Conservation (phyloP, 1,139 yeast species). For the Spencermartinsiella ligniputridi region DNA sequence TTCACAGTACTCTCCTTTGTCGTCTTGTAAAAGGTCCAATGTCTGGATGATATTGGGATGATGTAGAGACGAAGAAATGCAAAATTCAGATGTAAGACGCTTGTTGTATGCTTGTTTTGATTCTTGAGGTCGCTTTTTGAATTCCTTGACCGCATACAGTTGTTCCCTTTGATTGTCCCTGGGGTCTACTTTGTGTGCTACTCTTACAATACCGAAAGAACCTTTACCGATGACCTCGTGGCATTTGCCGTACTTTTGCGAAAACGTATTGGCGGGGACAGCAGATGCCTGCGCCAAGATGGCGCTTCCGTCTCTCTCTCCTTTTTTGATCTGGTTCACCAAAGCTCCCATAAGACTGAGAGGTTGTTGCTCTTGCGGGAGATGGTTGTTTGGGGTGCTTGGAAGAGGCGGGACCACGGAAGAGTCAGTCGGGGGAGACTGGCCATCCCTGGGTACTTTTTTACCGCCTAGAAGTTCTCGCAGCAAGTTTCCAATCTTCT, state of each 20-base stretch:
- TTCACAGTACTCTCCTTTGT: constrained; percentile 87
- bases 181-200: constrained; percentile 52
- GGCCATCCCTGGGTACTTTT: constrained; percentile 8
- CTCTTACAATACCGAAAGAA: constrained; percentile 77
- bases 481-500: constrained; percentile 73
- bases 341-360: constrained; percentile 26
- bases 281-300: constrained; percentile 18
- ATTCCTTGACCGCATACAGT: constrained; percentile 78
- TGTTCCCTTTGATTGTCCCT: constrained; percentile 39
- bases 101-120: constrained; percentile 55
- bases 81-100: constrained; percentile 75
- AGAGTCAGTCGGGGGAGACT: background rate
- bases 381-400: background rate
- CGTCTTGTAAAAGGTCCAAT: constrained; percentile 77
- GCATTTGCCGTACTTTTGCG: constrained; percentile 72
- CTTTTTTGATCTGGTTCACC: constrained; percentile 20
- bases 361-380: constrained; percentile 15
- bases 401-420: background rate
- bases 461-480: constrained; percentile 62
- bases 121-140: constrained; percentile 54
- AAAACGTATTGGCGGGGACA: constrained; percentile 39
- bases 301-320: constrained; percentile 18
- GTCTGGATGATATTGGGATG: constrained; percentile 79
- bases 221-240: constrained; percentile 81
- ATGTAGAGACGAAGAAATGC: constrained; percentile 73